These are phyloP conservation scores for Eucalyptus shirleyi DNA, from an alignment of 345 rosid species.

Conservation along the genomic window DNA sequence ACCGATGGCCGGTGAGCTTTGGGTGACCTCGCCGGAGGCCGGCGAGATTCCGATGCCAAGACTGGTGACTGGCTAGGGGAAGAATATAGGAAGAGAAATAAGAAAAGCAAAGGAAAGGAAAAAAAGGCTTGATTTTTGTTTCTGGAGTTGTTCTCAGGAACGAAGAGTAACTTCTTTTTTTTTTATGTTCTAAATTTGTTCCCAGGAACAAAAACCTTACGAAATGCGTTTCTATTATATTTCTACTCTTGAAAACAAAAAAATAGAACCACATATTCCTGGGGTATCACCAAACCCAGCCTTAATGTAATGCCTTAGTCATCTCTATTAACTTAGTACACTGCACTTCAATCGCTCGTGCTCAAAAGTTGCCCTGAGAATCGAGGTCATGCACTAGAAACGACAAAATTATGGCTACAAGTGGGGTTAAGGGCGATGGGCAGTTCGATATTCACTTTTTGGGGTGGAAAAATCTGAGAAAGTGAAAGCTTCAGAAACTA, in stretches of 20 bases:
- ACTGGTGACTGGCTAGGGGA: rapidly evolving
- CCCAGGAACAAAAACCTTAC: rapidly evolving
- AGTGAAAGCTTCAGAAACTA: not conserved
- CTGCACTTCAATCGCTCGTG: not conserved
- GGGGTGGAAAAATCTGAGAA: not conserved
- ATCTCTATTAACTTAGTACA: not conserved
- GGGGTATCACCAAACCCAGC: no score
- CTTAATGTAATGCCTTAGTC: not conserved
- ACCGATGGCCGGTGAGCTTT: rapidly evolving
- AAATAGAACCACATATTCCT: no score
- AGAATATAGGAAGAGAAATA: no score
- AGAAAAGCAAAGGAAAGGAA: no score
- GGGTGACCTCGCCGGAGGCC: rapidly evolving
- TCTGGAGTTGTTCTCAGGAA: rapidly evolving
- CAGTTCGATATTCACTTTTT: not conserved
- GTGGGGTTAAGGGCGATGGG: not conserved
- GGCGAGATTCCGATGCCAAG: no score
- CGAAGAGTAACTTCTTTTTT: no score
- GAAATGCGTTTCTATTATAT: rapidly evolving
- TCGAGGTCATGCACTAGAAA: not conserved
- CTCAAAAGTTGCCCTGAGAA: not conserved
- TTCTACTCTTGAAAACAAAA: no score
- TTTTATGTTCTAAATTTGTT: no score
- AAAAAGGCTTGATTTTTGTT: no score
- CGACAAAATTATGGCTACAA: not conserved